phyloP scores from a whole-genome alignment of 1,284 basidiomycete species.

The Cryptococcus maquisensis region DNA sequence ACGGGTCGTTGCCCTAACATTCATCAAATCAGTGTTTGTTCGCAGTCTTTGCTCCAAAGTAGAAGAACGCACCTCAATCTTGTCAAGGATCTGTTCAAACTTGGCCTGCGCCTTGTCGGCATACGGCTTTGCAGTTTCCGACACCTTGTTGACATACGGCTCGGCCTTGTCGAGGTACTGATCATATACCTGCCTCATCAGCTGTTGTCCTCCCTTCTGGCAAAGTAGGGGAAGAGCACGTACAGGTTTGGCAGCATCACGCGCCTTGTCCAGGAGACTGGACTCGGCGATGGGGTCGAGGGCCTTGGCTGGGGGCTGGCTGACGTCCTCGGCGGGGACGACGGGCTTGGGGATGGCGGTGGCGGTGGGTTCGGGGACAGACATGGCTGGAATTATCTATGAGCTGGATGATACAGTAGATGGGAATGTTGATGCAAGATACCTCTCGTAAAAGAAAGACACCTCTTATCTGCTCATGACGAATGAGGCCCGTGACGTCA shows the following conservation, averaged over 20 bases:
- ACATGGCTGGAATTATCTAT: too few species aligned
- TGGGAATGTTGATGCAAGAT: too few species aligned
- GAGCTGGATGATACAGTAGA: too few species aligned
- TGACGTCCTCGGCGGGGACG: constrained; percentile 24
- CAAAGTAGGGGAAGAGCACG: constrained; percentile 2
- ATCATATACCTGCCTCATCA: background rate
- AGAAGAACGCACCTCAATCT: constrained; percentile 38
- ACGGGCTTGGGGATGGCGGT: constrained; percentile 16
- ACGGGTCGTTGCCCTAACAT: constrained; percentile 9
- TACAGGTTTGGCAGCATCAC: constrained; percentile 36
- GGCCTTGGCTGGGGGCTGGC: constrained; percentile 23
- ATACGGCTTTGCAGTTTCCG: constrained; percentile 31
- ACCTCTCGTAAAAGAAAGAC: too few species aligned
- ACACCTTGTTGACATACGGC: constrained; percentile 34
- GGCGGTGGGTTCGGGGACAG: background rate
- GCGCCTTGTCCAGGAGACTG: constrained; percentile 29
- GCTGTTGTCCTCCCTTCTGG: background rate
- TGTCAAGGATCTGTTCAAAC: constrained; percentile 35
- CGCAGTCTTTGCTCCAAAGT: background rate
- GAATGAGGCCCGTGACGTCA: too few species aligned
- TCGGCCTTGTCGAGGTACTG: constrained; percentile 7
- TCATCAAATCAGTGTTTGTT: background rate
- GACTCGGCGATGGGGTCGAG: constrained; percentile 29
- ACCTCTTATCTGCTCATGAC: too few species aligned
- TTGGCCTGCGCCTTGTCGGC: constrained; percentile 41